Conservation (phyloP, 2,329 filamentous ascomycete species). For the Paramyrothecium sp. region DNA sequence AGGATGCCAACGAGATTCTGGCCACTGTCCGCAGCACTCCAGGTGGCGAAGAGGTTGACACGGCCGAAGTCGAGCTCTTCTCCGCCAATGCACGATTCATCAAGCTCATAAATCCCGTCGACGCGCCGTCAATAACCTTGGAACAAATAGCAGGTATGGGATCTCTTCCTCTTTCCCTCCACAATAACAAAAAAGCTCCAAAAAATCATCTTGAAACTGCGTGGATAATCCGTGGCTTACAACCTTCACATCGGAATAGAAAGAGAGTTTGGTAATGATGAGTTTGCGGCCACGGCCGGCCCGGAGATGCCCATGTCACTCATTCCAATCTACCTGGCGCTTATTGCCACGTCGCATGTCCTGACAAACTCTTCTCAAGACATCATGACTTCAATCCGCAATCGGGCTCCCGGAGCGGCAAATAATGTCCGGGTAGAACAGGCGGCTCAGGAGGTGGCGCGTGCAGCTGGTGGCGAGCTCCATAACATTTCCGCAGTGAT, state of each 20-base stretch:
- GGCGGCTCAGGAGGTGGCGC: conserved; percentile 65
- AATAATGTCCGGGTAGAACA: conserved; percentile 49
- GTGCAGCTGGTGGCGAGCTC: conserved; percentile 80
- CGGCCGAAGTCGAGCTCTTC: conserved; percentile 81
- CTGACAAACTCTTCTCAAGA: conserved; percentile 45
- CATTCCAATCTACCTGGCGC: conserved; percentile 67
- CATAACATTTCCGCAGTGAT: conserved; percentile 88
- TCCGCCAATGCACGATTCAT: conserved; percentile 95
- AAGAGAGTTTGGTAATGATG: conserved; percentile 53
- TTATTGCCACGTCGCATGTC: conserved; percentile 51
- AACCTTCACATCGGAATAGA: conserved; percentile 32
- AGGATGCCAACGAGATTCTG: conserved; percentile 75
- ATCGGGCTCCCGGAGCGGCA: conserved; percentile 44
- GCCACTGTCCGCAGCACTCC: conserved; percentile 54
- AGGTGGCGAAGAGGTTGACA: conserved; percentile 54
- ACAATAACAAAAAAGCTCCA: too few species aligned
- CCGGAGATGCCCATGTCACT: conserved; percentile 56
- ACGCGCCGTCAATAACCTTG: conserved; percentile 42
- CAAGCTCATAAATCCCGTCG: conserved; percentile 70
- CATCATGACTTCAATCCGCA: conserved; percentile 48
- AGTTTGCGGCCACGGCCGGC: conserved; percentile 45
- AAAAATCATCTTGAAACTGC: too few species aligned
- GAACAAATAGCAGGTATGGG: conserved; percentile 54
- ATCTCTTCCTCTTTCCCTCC: not conserved
- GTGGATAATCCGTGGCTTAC: too few species aligned